Evolutionary conservation across 179 eudicot species (phyloP).

Genomic region (Spinacia oleracea): DNA sequence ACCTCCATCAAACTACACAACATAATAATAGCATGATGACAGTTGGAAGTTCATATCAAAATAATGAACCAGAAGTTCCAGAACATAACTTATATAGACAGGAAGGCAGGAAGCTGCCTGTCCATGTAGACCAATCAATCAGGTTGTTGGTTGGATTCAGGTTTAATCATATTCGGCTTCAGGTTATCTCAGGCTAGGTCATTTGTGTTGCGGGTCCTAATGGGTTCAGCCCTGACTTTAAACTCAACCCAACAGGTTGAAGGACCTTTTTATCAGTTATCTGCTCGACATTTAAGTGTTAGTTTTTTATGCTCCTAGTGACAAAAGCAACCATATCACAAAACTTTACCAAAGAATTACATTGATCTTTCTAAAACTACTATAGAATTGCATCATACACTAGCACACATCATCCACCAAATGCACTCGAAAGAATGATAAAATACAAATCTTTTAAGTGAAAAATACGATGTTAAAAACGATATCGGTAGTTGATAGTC

Average conservation of each 20-base stretch:
- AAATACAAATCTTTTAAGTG: not conserved
- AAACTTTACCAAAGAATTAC: not conserved
- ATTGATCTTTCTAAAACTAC: not conserved
- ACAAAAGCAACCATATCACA: not conserved
- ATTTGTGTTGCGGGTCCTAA: not conserved
- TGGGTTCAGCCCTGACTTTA: not conserved
- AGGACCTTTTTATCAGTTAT: not conserved
- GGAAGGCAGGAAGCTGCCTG: not conserved
- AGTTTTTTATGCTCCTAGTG: not conserved
- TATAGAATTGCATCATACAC: not conserved
- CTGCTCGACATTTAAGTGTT: not conserved
- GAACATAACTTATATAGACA: not conserved
- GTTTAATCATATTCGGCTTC: not conserved
- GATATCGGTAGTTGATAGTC: not conserved
- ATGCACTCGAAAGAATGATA: not conserved
- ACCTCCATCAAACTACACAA: not conserved
- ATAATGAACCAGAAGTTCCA: not conserved
- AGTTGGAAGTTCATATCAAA: not conserved
- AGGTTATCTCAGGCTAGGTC: not conserved
- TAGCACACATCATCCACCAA: not conserved
- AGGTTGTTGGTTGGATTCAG: not conserved
- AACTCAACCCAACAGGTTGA: not conserved
- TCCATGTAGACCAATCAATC: not conserved
- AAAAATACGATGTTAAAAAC: not conserved
- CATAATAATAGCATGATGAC: not conserved